Conservation (phyloP, 2,329 filamentous ascomycete species). For the Ilyonectria destructans region DNA sequence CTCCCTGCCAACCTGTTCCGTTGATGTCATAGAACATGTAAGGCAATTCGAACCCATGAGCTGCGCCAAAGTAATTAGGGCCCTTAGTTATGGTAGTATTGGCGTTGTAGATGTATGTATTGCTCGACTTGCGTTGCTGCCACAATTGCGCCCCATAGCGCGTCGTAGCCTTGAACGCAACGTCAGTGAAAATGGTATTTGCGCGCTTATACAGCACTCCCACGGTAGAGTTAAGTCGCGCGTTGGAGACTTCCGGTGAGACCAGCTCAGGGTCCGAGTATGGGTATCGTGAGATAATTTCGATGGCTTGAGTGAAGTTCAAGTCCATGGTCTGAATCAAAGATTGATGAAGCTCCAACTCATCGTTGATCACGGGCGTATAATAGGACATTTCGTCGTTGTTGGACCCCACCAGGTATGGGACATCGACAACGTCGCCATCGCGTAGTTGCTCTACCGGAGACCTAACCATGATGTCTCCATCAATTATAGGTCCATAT, state of each 20-base stretch:
- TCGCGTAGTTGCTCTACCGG: neutral
- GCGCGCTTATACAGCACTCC: constrained; percentile 1
- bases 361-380: neutral
- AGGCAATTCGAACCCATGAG: neutral
- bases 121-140: neutral
- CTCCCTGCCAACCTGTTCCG: neutral
- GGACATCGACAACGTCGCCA: neutral
- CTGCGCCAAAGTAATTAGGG: neutral
- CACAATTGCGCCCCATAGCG: neutral
- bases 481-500: neutral
- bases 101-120: neutral
- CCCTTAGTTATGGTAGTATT: neutral
- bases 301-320: too few relatives aligned
- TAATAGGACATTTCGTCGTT: neutral
- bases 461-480: neutral
- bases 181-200: neutral
- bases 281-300: too few relatives aligned
- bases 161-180: neutral
- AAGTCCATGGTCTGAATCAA: neutral
- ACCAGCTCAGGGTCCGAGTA: too few relatives aligned
- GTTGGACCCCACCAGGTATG: neutral
- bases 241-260: too few relatives aligned
- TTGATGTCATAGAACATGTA: neutral
- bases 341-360: neutral
- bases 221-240: neutral